Conservation (phyloP, 305 asterid species). For the Solanum hybrid region DNA sequence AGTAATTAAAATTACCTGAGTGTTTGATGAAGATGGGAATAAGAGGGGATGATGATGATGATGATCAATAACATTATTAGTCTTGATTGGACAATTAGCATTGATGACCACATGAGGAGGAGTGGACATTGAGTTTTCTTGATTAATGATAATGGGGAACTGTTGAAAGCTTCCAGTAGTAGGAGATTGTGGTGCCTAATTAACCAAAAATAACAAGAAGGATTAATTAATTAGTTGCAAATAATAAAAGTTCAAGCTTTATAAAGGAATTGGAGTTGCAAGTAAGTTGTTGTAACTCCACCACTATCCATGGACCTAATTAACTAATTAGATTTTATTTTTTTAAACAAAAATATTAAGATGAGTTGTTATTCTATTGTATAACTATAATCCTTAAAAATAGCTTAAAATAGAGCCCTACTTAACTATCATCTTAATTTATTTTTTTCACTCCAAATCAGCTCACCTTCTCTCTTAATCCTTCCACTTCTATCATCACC, state of each 20-base stretch:
- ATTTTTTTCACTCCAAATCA: neutral
- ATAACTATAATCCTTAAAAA: neutral
- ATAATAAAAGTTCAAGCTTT: neutral
- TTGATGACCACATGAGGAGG: neutral
- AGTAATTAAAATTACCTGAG: neutral
- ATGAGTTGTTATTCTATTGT: neutral
- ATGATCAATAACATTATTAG: neutral
- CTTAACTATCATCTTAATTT: neutral
- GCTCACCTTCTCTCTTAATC: neutral
- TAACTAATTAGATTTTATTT: neutral
- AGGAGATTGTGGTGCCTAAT: constrained; percentile 2
- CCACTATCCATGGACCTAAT: neutral
- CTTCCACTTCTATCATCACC: neutral
- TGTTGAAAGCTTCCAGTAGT: neutral
- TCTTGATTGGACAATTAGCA: neutral
- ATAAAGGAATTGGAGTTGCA: neutral
- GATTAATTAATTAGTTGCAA: neutral
- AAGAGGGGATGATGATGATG: neutral
- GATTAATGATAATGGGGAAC: neutral
- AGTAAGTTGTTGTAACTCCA: neutral
- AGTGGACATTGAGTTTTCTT: neutral
- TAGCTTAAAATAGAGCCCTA: neutral
- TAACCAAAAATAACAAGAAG: neutral
- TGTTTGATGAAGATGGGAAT: neutral
- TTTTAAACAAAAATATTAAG: neutral